Evolutionary conservation across 805 yeast genomes (phyloP), one percentile per base, ranked within the genome.

Genomic region (Ogataea glucozyma): DNA sequence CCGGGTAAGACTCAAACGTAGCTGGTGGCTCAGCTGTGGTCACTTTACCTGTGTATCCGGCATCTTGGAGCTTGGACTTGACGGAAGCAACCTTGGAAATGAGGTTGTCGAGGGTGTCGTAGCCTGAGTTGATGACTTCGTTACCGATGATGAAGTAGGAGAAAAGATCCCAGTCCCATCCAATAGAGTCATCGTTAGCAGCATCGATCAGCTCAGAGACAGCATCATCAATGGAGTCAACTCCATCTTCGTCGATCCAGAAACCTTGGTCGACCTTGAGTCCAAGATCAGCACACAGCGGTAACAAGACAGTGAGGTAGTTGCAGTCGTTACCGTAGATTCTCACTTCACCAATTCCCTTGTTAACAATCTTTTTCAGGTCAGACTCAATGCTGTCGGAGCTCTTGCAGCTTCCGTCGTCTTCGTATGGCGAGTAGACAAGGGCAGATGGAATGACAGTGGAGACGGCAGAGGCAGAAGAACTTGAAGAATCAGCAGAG

Each of bases 1-100:
- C 65, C 3, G 96, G 87, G 60, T 85, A 49, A 38, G 69, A 60
- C 58, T 75, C 75, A 64, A 74, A 89, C 14, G 81, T 66, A 11
- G 76, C 84, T n/a, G 97, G 93, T 41, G 96, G 95, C 64, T 90
- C 97, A 43, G 96, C 79, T 14, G 96, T 89, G 17, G 95, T 83
- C 34, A 89, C 73, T 41, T 67, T 58, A 40, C 97, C 97, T 8
- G 70, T 65, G 67, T 81, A 90, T 27, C 97, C 97, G 20, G 88
- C 90, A 38, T 60, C 65, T 43, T 66, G 58, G 43, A 90, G 74
- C 48, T 65, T 65, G 10, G 72, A 26, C 62, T 81, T 85, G 39
- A 88, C 93, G 10, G 78, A 65, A 1, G 78, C 43, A 48, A 88
- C 83, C 65, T 87, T 88, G 37, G 65, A 32, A 23, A 82, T 69